phyloP scores from a whole-genome alignment of 257 asterid species.

The Echium plantagineum region DNA sequence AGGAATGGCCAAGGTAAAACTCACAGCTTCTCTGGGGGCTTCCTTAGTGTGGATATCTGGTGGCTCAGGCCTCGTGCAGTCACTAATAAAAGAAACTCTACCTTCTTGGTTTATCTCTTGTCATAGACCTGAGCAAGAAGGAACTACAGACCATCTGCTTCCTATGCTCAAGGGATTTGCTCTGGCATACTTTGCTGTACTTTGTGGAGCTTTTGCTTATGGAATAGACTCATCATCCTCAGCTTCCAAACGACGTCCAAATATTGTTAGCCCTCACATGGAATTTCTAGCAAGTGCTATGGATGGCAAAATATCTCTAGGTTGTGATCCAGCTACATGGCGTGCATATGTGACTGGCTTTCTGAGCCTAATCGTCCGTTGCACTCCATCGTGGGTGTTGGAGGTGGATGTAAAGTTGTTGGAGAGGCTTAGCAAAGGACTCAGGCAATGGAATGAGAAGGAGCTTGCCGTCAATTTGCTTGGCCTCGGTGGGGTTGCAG shows the following conservation, averaged over 20 bases:
- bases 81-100: conserved; percentile 70
- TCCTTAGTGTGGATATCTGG: conserved; percentile 68
- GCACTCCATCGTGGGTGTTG: conserved; percentile 60
- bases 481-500: conserved; percentile 57
- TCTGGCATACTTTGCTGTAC: conserved; percentile 59
- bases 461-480: conserved; percentile 81
- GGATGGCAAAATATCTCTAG: conserved; percentile 65
- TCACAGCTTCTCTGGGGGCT: conserved; percentile 86
- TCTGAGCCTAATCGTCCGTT: conserved; percentile 64
- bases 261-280: conserved; percentile 55
- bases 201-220: conserved; percentile 68
- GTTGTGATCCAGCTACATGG: conserved; percentile 86
- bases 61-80: conserved; percentile 68
- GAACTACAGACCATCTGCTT: conserved; percentile 27
- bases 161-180: conserved; percentile 69
- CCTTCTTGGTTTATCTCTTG: conserved; percentile 90
- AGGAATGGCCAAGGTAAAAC: conserved; percentile 56
- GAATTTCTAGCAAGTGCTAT: conserved; percentile 68
- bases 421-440: conserved; percentile 56
- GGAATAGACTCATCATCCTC: conserved; percentile 58
- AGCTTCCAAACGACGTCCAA: conserved; percentile 61
- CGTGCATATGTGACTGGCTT: conserved; percentile 70
- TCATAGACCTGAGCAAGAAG: conserved; percentile 33
- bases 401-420: conserved; percentile 52
- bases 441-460: conserved; percentile 61